A percentile compares a stretch with the other conserved stretches of the same genome.
Conservation (phyloP, 2,329 filamentous ascomycete genomes). For the Aspergillus sp. region DNA sequence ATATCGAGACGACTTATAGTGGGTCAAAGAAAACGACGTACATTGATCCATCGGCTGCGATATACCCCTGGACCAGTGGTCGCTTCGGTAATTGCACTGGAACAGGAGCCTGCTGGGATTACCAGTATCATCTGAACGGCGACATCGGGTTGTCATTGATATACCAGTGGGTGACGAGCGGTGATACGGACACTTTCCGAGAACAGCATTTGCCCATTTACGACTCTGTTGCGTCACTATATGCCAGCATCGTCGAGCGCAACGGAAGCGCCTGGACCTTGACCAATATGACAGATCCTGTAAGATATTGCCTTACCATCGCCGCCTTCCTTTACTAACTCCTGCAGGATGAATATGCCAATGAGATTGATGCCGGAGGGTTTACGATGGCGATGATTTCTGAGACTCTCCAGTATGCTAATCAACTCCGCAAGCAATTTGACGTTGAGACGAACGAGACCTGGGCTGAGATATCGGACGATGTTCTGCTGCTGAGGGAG, state of each 20-base stretch:
- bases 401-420: conserved; percentile 57
- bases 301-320: conserved; percentile 30
- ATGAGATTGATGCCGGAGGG: conserved; percentile 65
- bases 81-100: conserved; percentile 68
- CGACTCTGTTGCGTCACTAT: conserved; percentile 63
- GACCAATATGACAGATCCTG: conserved; percentile 70
- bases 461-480: conserved; percentile 57
- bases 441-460: conserved; percentile 56
- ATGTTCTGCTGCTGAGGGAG: conserved; percentile 57
- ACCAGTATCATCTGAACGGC: conserved; percentile 70
- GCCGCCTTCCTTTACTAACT: background rate
- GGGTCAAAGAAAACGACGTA: conserved; percentile 61
- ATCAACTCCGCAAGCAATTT: conserved; percentile 57
- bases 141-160: conserved; percentile 65
- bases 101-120: conserved; percentile 66
- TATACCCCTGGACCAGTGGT: conserved; percentile 68
- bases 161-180: conserved; percentile 61
- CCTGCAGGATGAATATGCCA: conserved; percentile 64
- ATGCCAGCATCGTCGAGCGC: conserved; percentile 58
- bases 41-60: conserved; percentile 58
- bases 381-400: conserved; percentile 66
- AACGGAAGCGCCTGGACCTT: conserved; percentile 57
- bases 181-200: conserved; percentile 57
- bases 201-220: conserved; percentile 61
- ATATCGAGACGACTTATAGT: conserved; percentile 55